Percentiles rank a stretch among this genome's conserved stretches.
Conservation (phyloP, 2,329 filamentous ascomycete genomes). For the Claviceps quebecensis region DNA sequence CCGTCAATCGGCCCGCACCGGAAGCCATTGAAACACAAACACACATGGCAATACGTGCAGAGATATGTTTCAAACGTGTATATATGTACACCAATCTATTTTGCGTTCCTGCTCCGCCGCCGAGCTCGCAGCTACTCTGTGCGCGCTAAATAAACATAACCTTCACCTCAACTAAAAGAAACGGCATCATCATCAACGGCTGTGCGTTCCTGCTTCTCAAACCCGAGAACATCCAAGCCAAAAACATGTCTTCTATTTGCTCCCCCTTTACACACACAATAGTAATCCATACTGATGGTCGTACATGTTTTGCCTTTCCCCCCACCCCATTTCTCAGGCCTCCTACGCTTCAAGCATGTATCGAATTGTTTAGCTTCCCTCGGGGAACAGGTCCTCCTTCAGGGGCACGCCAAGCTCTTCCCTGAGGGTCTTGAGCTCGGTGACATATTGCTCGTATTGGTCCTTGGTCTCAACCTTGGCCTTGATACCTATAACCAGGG, state of each 20-base stretch:
- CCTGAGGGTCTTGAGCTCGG: slow-evolving; percentile 81
- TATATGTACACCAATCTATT: too few relatives aligned
- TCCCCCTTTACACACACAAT: background rate
- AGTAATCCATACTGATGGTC: background rate
- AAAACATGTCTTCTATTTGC: background rate
- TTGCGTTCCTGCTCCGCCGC: too few relatives aligned
- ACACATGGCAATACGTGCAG: too few relatives aligned
- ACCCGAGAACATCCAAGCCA: background rate
- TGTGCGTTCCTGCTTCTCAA: background rate
- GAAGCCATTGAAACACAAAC: too few relatives aligned
- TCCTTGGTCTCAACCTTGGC: slow-evolving; percentile 97
- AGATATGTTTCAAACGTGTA: too few relatives aligned
- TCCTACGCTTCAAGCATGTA: background rate
- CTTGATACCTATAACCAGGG: slow-evolving; percentile 60
- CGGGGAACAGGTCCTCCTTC: slow-evolving; percentile 86
- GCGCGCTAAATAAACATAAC: too few relatives aligned
- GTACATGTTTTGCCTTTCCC: background rate
- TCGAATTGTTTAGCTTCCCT: slow-evolving; percentile 32
- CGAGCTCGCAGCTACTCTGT: too few relatives aligned
- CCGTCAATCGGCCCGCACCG: too few relatives aligned
- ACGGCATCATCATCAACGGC: slow-evolving; percentile 27
- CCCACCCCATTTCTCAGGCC: background rate
- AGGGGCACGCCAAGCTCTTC: slow-evolving; percentile 86
- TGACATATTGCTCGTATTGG: slow-evolving; percentile 93
- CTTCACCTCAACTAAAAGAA: slow-evolving; percentile 7